Conservation (phyloP, 768 basidiomycete genomes). For the Hypholoma sublateritium region DNA sequence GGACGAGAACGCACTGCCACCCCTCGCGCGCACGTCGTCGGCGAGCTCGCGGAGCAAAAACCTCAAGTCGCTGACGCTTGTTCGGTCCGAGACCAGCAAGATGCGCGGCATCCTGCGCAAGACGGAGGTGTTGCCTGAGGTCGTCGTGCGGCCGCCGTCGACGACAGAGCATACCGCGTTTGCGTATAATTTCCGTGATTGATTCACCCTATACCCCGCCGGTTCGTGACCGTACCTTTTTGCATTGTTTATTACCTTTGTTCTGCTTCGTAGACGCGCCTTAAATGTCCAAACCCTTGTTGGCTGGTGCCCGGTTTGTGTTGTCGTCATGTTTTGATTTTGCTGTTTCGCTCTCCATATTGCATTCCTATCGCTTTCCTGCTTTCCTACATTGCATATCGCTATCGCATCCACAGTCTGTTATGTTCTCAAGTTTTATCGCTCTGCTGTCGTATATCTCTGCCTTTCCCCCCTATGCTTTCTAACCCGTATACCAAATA, state of each 20-base stretch:
- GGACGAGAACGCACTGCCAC: slow-evolving; percentile 43
- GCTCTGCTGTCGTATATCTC: slow-evolving; percentile 8
- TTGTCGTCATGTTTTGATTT: slow-evolving; percentile 5
- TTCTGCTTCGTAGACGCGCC: slow-evolving; percentile 11
- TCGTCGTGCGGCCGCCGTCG: slow-evolving; percentile 64
- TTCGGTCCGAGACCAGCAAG: slow-evolving; percentile 63
- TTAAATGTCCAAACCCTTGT: slow-evolving; percentile 13
- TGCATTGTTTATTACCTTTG: slow-evolving; percentile 14
- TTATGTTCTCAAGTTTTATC: slow-evolving; percentile 3
- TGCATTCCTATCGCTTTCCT: background rate
- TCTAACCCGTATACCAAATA: background rate
- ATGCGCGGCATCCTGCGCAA: slow-evolving; percentile 56
- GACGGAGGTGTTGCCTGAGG: slow-evolving; percentile 56
- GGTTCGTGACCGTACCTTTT: background rate
- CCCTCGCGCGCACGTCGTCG: slow-evolving; percentile 15
- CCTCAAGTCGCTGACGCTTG: slow-evolving; percentile 60
- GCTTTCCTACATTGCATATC: slow-evolving; percentile 10
- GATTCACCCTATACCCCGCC: slow-evolving; percentile 18
- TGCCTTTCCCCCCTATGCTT: slow-evolving; percentile 12
- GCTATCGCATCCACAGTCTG: slow-evolving; percentile 1
- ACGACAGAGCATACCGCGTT: slow-evolving; percentile 42
- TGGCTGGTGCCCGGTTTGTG: background rate
- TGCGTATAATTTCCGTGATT: slow-evolving; percentile 44
- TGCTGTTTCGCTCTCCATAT: slow-evolving; percentile 2
- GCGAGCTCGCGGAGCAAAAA: slow-evolving; percentile 30